Base-by-base conservation (phyloP, 352 stramenopile genomes). In the Globisporangium uncinulatum region DNA sequence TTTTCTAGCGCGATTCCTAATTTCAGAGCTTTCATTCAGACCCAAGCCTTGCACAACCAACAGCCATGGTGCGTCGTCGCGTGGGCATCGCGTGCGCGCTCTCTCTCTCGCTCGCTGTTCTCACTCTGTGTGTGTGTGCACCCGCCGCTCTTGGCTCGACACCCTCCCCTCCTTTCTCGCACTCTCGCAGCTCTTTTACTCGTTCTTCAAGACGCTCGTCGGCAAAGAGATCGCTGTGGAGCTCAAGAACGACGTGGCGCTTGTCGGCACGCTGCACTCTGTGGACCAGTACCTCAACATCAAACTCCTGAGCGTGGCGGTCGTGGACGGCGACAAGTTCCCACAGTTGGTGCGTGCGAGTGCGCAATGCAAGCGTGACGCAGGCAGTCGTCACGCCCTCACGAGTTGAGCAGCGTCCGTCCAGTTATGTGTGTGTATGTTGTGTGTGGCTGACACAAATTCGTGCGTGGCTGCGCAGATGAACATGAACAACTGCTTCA, bases 261-360 rank as follows among this genome's bases (percentile, higher is more conserved):
- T 99, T 24, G 98, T 96, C 41, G 95, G 95, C 36, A 97, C 84
- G 37, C 78, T 99, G 29, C 92, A 99, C 73, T 98, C 89, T 29
- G 96, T 99, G 21, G 97, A 99, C 74, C 97, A 99, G 79, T 99
- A 99, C 76, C 83, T 99, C 19, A 99, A 99, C 73, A 95, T 99
- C 45, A 99, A 99, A 73, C 79, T 99, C 19, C 81, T 90, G 50
- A 94, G 98, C 56, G 93, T 99, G 11, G 86, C 92, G 51, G 93
- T 99, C 17, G 94, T 99, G 14, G 94, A 99, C 55, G 78, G 85
- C 36, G 87, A 98, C 49, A 96, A 96, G 69, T 99, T 98, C 79
- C 96, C 97, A 46, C 97, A 99, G 71, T 69, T 99, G 66, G 86
- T 96, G 65, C 39, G 55, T 56, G 3, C 13, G 24, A 29, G 24